Conservation (phyloP, 2,329 filamentous ascomycete species). For the Hymenoscyphus albidus region DNA sequence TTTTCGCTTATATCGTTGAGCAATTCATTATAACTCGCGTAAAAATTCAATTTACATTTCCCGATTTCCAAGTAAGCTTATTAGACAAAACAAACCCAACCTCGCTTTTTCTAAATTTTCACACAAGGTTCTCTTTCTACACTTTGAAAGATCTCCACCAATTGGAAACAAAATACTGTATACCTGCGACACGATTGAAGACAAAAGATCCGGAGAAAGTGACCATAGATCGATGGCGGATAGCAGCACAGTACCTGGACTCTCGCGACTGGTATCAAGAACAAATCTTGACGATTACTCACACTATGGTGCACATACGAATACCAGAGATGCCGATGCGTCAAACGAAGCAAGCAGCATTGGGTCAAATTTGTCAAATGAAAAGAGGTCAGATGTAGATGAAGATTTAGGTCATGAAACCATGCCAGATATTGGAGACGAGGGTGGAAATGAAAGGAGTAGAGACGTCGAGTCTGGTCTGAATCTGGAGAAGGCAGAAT, state of each 20-base stretch:
- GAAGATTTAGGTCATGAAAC: conserved; percentile 8
- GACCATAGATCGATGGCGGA: background rate
- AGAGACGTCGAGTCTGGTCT: conserved; percentile 11
- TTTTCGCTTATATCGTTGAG: background rate
- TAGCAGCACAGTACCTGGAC: background rate
- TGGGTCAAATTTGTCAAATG: background rate
- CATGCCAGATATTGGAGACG: conserved; percentile 13
- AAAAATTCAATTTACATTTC: too few species aligned
- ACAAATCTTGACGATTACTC: conserved; percentile 11
- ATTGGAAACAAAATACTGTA: background rate
- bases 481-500: conserved; percentile 13
- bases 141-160: background rate
- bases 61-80: too few species aligned
- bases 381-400: conserved; percentile 7
- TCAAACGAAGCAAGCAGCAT: conserved; percentile 4
- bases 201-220: background rate
- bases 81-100: too few species aligned
- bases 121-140: background rate
- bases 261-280: background rate
- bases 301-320: background rate
- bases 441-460: conserved; percentile 15
- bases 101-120: background rate
- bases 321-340: background rate
- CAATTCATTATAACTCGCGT: background rate
- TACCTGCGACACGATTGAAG: background rate